Conservation (phyloP, 805 yeast genomes). For the Saturnispora gosingensis region DNA sequence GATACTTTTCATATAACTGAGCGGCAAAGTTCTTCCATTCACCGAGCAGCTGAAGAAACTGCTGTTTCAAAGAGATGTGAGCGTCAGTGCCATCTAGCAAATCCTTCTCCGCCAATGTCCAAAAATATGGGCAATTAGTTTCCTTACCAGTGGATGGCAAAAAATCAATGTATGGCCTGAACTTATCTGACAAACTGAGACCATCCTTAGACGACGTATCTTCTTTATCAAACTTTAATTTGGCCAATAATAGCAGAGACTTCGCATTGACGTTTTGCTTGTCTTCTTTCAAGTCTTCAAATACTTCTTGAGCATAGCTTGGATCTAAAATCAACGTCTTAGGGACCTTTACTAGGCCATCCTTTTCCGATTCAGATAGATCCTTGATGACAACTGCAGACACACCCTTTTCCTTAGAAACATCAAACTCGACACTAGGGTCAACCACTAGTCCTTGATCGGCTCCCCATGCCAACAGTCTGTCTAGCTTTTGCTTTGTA, state of each 20-base stretch:
- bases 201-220: conserved; percentile 11
- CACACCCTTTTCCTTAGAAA: conserved; percentile 27
- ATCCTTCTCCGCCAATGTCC: conserved; percentile 44
- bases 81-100: conserved; percentile 63
- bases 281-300: conserved; percentile 5
- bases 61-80: conserved; percentile 42
- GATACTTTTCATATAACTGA: conserved; percentile 13
- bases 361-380: conserved; percentile 4
- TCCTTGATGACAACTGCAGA: conserved; percentile 22
- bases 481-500: neutral
- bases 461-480: conserved; percentile 23
- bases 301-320: conserved; percentile 24
- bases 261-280: conserved; percentile 24
- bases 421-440: conserved; percentile 26
- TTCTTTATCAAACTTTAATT: conserved; percentile 30
- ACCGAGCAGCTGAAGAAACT: conserved; percentile 36
- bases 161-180: conserved; percentile 36
- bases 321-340: conserved; percentile 30
- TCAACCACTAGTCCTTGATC: conserved; percentile 32
- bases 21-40: conserved; percentile 46
- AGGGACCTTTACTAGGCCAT: conserved; percentile 31
- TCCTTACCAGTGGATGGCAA: conserved; percentile 35
- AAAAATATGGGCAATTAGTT: conserved; percentile 57
- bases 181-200: conserved; percentile 21
- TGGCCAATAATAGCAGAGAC: conserved; percentile 32